Base-by-base conservation (phyloP, 2,329 filamentous ascomycete genomes). In the Pseudodiploospora longispora region DNA sequence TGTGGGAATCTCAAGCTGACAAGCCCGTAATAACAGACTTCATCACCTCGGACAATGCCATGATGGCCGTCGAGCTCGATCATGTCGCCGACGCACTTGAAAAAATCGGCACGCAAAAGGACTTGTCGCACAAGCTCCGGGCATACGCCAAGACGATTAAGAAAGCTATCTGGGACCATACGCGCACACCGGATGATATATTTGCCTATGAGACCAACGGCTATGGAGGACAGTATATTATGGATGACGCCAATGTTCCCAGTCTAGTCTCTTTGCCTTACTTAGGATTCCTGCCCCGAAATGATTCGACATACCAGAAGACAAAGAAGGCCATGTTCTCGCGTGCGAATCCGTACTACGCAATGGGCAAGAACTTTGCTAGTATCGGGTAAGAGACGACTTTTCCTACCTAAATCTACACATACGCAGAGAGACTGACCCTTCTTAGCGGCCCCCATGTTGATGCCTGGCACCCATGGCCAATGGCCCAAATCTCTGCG, bases 151-250 rank as follows among this genome's bases (percentile, higher is more conserved):
- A 80, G 2, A 80, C 91, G 41, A 80, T 78, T 57, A 73, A 81
- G 40, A 77, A 91, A 55, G 89, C 83, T 4, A 75, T 93, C 1
- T 55, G 47, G 31, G 41, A 83, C 58, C 74, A 77, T n/a, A 55
- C 53, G 1, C 44, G 43, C 28, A 50, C 47, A 1, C 30, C 45
- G 27, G 80, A 80, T 38, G 65, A 76, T n/a, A 81, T 90, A 9
- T 89, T 85, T 54, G 84, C 84, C 1, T 89, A 80, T 58, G 85
- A 89, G 61, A 82, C 87, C 6, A 85, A 89, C 56, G 85, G 85
- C 6, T 87, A 82, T 53, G 85, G 84, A 36, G 78, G 65, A 7
- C 38, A 41, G 27, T 47, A 47, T 35, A 43, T 48, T 33, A 46
- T 48, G 43, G 83, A 86, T 54, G 82, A 86, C 47, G 81, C 82